Conservation (phyloP, 352 stramenopile species). For the Halophytophthora batemanensis region DNA sequence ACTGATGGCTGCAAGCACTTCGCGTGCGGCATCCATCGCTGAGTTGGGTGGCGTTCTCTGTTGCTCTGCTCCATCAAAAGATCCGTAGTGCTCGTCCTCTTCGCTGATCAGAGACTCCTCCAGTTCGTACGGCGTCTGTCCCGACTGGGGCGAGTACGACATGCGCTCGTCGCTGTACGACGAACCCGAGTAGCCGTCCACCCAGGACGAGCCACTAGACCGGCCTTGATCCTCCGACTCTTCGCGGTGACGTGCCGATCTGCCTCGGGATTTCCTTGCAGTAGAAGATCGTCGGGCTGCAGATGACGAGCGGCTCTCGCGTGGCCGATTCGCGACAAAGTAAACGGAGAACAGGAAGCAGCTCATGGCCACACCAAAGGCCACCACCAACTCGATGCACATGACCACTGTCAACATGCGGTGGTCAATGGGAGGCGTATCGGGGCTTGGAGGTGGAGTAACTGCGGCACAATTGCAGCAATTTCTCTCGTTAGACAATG, state of each 20-base stretch:
- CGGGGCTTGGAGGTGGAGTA: constrained; percentile 60
- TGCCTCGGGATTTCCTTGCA: constrained; percentile 19
- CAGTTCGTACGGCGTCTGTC: constrained; percentile 37
- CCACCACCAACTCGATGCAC: constrained; percentile 82
- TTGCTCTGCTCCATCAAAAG: constrained; percentile 36
- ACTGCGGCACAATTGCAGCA: constrained; percentile 27
- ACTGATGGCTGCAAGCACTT: constrained; percentile 62
- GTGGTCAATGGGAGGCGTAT: constrained; percentile 77
- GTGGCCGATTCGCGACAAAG: constrained; percentile 82
- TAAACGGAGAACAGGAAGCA: constrained; percentile 88
- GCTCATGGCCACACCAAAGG: constrained; percentile 73
- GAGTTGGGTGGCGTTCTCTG: constrained; percentile 15
- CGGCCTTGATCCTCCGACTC: constrained; percentile 17
- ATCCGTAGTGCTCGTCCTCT: constrained; percentile 72
- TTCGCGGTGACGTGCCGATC: constrained; percentile 14
- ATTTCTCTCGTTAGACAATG: neutral
- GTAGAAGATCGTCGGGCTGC: constrained; percentile 18
- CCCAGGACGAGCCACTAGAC: constrained; percentile 22
- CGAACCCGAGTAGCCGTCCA: constrained; percentile 25
- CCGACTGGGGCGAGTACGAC: constrained; percentile 26
- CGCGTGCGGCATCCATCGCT: constrained; percentile 51
- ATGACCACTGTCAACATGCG: constrained; percentile 84
- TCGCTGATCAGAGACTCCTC: constrained; percentile 70
- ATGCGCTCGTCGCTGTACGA: constrained; percentile 26
- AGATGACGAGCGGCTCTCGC: constrained; percentile 27